Conservation (phyloP, 2,329 filamentous ascomycete species). For the Alternaria sp. region DNA sequence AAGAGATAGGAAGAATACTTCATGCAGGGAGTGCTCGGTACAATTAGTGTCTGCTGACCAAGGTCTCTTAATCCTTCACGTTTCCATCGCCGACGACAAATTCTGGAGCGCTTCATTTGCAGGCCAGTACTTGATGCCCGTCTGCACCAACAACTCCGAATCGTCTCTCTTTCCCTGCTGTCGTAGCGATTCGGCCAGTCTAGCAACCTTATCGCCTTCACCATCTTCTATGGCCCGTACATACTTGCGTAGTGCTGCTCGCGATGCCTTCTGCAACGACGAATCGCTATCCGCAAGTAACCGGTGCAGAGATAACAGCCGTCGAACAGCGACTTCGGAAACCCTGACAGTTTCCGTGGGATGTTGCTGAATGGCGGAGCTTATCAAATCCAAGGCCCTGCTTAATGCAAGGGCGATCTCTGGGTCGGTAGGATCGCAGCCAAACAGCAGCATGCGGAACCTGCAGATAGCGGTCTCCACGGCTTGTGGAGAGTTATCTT, state of each 20-base stretch:
- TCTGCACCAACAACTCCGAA: conserved; percentile 36
- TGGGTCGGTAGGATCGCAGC: conserved; percentile 68
- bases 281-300: conserved; percentile 59
- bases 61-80: conserved; percentile 23
- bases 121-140: conserved; percentile 41
- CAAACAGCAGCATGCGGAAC: conserved; percentile 75
- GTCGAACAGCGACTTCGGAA: conserved; percentile 58
- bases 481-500: conserved; percentile 63
- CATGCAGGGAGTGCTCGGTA: conserved; percentile 33
- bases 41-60: conserved; percentile 17
- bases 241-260: conserved; percentile 52
- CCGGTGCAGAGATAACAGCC: conserved; percentile 59
- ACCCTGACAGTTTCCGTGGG: conserved; percentile 48
- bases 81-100: conserved; percentile 33
- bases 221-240: conserved; percentile 38
- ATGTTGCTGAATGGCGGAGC: conserved; percentile 56
- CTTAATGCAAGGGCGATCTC: conserved; percentile 78
- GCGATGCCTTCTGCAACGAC: conserved; percentile 63
- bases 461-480: conserved; percentile 72
- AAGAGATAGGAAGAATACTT: conserved; percentile 20
- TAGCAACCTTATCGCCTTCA: conserved; percentile 36
- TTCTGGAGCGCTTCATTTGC: conserved; percentile 41
- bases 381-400: conserved; percentile 70
- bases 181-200: conserved; percentile 32
- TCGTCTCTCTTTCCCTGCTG: conserved; percentile 41